A percentile compares a stretch with the other conserved stretches of the same genome.
Evolutionary conservation across 805 yeast species (phyloP).

Genomic region (Komagataella kurtzmanii): DNA sequence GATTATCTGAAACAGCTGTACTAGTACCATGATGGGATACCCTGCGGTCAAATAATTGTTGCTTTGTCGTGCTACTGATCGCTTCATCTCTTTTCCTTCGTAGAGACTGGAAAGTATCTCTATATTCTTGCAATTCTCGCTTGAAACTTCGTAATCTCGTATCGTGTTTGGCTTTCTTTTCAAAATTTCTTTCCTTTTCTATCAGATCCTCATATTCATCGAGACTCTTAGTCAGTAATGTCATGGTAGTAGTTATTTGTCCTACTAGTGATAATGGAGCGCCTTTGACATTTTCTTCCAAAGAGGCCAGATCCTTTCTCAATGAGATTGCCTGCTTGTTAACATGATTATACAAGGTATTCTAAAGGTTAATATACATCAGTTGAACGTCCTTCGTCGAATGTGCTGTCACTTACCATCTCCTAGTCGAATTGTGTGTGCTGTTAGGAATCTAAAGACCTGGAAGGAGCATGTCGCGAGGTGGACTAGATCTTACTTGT

Average conservation of each 20-base stretch:
- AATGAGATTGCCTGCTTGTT: constrained; percentile 69
- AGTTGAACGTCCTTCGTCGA: neutral
- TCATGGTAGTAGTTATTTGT: constrained; percentile 66
- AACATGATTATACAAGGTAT: constrained; percentile 82
- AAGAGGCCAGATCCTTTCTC: constrained; percentile 50
- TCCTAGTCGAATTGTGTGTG: neutral
- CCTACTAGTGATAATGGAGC: constrained; percentile 56
- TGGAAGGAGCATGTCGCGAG: neutral
- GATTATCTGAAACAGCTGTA: constrained; percentile 28
- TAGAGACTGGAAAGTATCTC: constrained; percentile 36
- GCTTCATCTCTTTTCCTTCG: constrained; percentile 41
- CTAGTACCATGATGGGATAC: constrained; percentile 15
- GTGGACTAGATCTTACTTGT: neutral
- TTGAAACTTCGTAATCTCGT: constrained; percentile 49
- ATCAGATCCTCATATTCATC: constrained; percentile 27
- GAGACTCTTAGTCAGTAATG: constrained; percentile 63
- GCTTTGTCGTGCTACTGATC: constrained; percentile 30
- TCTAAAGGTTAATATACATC: constrained; percentile 25
- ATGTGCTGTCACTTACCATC: neutral
- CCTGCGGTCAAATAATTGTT: constrained; percentile 43
- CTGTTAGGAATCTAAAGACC: neutral
- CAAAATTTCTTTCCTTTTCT: constrained; percentile 42
- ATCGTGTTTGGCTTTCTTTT: constrained; percentile 41
- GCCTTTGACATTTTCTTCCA: constrained; percentile 51
- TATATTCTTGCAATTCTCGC: constrained; percentile 29